These are phyloP conservation scores for Geotrichum siamense DNA, from an alignment of 1,139 yeast genomes.

Conservation along the genomic window DNA sequence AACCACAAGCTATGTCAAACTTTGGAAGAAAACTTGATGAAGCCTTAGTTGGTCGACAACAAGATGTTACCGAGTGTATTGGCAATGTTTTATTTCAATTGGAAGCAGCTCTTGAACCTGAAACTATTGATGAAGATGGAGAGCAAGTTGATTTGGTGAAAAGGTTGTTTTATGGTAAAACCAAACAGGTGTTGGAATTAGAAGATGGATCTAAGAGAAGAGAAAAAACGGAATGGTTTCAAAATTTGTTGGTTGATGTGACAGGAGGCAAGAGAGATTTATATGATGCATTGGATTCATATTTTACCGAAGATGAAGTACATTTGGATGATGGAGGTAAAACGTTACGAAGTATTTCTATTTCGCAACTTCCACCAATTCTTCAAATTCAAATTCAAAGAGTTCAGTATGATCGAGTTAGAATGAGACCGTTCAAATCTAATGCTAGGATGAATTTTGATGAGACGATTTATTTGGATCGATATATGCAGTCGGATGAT, in stretches of 20 bases:
- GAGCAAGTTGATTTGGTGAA: conserved; percentile 81
- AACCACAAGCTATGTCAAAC: background rate
- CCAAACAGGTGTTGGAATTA: conserved; percentile 39
- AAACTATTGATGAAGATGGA: conserved; percentile 54
- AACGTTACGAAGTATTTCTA: conserved; percentile 58
- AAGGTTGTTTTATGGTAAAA: conserved; percentile 68
- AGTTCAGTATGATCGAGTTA: conserved; percentile 76
- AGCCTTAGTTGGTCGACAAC: conserved; percentile 43
- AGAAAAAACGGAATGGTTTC: conserved; percentile 22
- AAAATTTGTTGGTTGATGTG: conserved; percentile 73
- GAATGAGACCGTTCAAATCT: conserved; percentile 71
- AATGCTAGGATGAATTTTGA: conserved; percentile 75
- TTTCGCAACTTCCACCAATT: conserved; percentile 67
- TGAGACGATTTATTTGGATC: conserved; percentile 72
- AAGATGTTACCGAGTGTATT: conserved; percentile 95
- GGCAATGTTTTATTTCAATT: conserved; percentile 89
- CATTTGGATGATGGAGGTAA: conserved; percentile 59
- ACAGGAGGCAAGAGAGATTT: conserved; percentile 83
- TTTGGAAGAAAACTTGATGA: conserved; percentile 22
- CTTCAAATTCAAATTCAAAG: conserved; percentile 90
- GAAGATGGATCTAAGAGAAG: conserved; percentile 3
- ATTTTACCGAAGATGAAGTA: conserved; percentile 68
- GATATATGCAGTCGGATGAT: conserved; percentile 73
- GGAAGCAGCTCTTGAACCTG: conserved; percentile 77
- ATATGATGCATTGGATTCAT: conserved; percentile 86